Evolutionary conservation across 2,329 filamentous ascomycete genomes (phyloP).

Genomic region (Gremmenia infestans): DNA sequence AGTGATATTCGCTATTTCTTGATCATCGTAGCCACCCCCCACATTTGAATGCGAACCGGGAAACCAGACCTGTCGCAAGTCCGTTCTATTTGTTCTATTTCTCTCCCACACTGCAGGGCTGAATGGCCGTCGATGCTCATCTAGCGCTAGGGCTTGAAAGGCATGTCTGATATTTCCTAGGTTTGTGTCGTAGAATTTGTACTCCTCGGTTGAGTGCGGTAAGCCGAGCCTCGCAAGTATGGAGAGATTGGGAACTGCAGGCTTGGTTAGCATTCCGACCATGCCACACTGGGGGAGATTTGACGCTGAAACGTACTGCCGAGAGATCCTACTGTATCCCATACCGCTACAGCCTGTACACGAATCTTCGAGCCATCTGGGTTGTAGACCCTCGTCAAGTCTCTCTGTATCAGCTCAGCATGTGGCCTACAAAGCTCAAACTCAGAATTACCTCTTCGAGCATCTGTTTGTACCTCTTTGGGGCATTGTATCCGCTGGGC

Average conservation of each 20-base stretch:
- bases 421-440: neutral
- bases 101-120: slow-evolving; percentile 37
- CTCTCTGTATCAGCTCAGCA: slow-evolving; percentile 21
- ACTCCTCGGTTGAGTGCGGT: slow-evolving; percentile 34
- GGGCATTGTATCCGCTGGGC: slow-evolving; percentile 19
- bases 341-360: slow-evolving; percentile 44
- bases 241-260: slow-evolving; percentile 41
- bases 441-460: slow-evolving; percentile 32
- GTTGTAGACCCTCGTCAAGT: slow-evolving; percentile 35
- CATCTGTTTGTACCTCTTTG: slow-evolving; percentile 33
- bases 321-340: slow-evolving; percentile 39
- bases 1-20: slow-evolving; percentile 43
- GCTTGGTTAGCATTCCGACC: slow-evolving; percentile 4
- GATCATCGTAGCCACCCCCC: slow-evolving; percentile 44
- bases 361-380: slow-evolving; percentile 33
- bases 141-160: slow-evolving; percentile 47
- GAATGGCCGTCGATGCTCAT: slow-evolving; percentile 41
- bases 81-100: slow-evolving; percentile 17
- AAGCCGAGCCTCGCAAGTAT: slow-evolving; percentile 30
- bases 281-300: neutral
- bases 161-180: slow-evolving; percentile 40
- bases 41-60: slow-evolving; percentile 44
- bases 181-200: slow-evolving; percentile 40
- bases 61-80: slow-evolving; percentile 40
- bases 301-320: slow-evolving; percentile 38